These are phyloP conservation scores for Aspergillus asperescens DNA, from an alignment of 495 filamentous ascomycete species.

Conservation along the genomic window DNA sequence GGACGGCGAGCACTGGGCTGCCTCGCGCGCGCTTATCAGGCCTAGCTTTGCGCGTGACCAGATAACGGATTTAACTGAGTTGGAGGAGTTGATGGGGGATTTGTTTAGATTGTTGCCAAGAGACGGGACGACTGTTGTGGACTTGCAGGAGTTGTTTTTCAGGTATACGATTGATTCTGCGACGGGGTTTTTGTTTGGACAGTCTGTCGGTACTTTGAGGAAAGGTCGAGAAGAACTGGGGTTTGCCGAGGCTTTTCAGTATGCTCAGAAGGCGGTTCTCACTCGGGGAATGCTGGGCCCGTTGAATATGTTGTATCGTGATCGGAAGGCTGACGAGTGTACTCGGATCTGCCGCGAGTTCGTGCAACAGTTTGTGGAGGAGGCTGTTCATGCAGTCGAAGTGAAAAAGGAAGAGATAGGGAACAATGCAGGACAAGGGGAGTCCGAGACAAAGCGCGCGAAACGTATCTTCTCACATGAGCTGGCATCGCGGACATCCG, in stretches of 20 bases:
- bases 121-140: conserved; percentile 35
- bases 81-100: conserved; percentile 45
- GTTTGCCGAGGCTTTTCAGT: conserved; percentile 36
- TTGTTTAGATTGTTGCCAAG: conserved; percentile 33
- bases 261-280: conserved; percentile 34
- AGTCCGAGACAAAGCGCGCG: neutral
- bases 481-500: conserved; percentile 1
- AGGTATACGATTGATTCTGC: conserved; percentile 53
- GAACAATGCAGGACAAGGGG: neutral
- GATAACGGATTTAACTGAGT: conserved; percentile 28
- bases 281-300: neutral
- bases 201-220: conserved; percentile 23
- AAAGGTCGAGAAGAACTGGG: neutral
- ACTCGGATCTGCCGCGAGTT: neutral
- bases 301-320: neutral
- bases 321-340: neutral
- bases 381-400: neutral
- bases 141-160: conserved; percentile 50
- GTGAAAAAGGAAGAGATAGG: neutral
- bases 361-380: neutral
- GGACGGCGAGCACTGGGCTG: conserved; percentile 56
- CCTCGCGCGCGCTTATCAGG: conserved; percentile 41
- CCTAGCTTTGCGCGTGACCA: conserved; percentile 36
- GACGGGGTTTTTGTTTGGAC: conserved; percentile 54
- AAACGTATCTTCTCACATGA: conserved; percentile 10